Percentiles rank a stretch among this genome's conserved stretches.
phyloP scores from a whole-genome alignment of 768 basidiomycete genomes.

The Amanita rimosa region DNA sequence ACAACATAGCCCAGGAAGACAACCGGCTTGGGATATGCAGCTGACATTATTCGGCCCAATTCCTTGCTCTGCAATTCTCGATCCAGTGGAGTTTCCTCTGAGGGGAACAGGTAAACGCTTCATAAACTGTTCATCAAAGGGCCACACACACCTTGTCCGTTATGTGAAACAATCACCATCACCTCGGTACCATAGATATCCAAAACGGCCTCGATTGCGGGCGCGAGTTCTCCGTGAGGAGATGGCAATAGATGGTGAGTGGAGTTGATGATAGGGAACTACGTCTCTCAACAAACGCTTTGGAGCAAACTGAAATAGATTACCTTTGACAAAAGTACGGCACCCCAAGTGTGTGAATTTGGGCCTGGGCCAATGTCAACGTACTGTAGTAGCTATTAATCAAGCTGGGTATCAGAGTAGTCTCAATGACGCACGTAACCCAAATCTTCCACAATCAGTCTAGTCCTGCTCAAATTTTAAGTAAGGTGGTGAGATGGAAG shows the following conservation, averaged over 20 bases:
- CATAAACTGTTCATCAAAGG: background rate
- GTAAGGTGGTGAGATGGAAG: background rate
- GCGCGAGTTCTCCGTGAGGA: slow-evolving; percentile 77
- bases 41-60: slow-evolving; percentile 69
- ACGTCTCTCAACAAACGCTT: background rate
- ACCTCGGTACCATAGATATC: slow-evolving; percentile 71
- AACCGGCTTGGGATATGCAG: slow-evolving; percentile 57
- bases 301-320: background rate
- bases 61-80: slow-evolving; percentile 77
- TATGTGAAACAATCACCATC: slow-evolving; percentile 81
- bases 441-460: slow-evolving; percentile 64
- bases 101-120: background rate
- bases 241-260: slow-evolving; percentile 83
- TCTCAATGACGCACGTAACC: slow-evolving; percentile 53
- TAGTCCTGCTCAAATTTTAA: slow-evolving; percentile 37
- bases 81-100: slow-evolving; percentile 85
- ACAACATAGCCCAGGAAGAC: slow-evolving; percentile 80
- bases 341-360: slow-evolving; percentile 86
- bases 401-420: background rate
- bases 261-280: slow-evolving; percentile 85
- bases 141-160: slow-evolving; percentile 71
- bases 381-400: slow-evolving; percentile 35
- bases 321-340: slow-evolving; percentile 70
- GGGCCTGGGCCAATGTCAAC: slow-evolving; percentile 87
- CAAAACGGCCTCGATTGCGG: slow-evolving; percentile 79